phyloP scores from a whole-genome alignment of 257 asterid species.

The Solanum pennellii region DNA sequence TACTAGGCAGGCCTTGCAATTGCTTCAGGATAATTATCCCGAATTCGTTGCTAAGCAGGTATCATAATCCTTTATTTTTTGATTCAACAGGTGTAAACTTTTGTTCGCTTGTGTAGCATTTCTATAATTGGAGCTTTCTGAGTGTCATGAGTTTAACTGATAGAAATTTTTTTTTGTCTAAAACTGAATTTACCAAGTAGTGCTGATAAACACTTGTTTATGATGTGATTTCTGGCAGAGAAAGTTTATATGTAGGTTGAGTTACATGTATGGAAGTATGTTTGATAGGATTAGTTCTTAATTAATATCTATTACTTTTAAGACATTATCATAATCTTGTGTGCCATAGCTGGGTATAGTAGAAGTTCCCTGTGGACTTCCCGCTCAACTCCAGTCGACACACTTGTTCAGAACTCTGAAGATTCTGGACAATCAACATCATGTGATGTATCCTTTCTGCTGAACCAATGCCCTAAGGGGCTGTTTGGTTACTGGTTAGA shows the following conservation, averaged over 20 bases:
- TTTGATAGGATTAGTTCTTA: background rate
- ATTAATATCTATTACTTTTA: background rate
- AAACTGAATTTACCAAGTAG: background rate
- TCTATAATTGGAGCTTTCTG: background rate
- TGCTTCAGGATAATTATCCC: constrained; percentile 93
- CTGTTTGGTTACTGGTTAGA: no score
- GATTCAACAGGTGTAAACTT: background rate
- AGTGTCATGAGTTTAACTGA: background rate
- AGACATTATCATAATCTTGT: background rate
- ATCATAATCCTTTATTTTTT: background rate
- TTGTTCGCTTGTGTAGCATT: background rate
- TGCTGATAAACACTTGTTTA: background rate
- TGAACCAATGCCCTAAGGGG: background rate
- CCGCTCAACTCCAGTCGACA: background rate
- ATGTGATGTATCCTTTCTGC: background rate
- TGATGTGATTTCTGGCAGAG: background rate
- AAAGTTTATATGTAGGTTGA: background rate
- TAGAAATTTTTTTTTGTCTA: background rate
- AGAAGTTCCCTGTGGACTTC: background rate
- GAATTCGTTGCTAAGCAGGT: constrained; percentile 94
- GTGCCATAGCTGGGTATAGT: background rate
- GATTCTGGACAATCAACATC: background rate
- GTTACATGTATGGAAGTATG: background rate
- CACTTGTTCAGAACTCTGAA: background rate
- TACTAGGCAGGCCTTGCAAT: constrained; percentile 67